Base-by-base conservation (phyloP, 331 rosid species). In the Malus hybrid region DNA sequence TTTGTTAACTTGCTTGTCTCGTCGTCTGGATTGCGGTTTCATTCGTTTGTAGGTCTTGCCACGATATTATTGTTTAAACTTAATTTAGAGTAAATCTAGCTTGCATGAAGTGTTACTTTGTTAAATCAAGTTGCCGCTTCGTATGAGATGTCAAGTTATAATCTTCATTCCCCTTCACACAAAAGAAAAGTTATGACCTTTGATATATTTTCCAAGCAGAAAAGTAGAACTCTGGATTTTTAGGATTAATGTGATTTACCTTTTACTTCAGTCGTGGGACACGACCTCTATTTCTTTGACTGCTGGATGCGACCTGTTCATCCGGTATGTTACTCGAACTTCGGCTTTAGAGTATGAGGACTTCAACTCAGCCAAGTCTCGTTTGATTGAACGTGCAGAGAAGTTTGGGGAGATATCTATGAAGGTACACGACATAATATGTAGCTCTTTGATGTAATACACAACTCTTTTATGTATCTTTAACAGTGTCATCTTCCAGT, bases 321-420 rank as follows among this genome's bases (percentile, higher is more conserved):
- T 88, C 90, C 87, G 96, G 20, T 94, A 87, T 69, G 97, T 94
- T 10, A 90, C 98, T 69, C 83, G 96, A 80, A 91, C 98, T 44
- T 85, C 98, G 0, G 93, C 98, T 34, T 72, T 94, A 78, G 96
- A 91, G 79, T 94, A 88, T 52, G 99, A 94, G 87, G 95, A 90
- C 62, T 94, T 94, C 36, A 88, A 88, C 82, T 88, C 97, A 9
- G 97, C 92, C 0, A 94, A 80, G 72, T 86, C 89, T 73, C 96
- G 95, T 60, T 78, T 94, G 82, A 90, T 94, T 82, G 96, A 94
- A 81, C 95, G 98, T 22, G 96, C 98, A 7, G 96, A 94, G 19
- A 94, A 85, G 81, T 94, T 94, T 73, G 96, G 96, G 74, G 98
- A 93, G 78, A 91, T 94, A 70, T 94, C 97, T 24, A 72, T 72